phyloP scores from a whole-genome alignment of 176 grass and related monocot species.

The Musa beccarii region DNA sequence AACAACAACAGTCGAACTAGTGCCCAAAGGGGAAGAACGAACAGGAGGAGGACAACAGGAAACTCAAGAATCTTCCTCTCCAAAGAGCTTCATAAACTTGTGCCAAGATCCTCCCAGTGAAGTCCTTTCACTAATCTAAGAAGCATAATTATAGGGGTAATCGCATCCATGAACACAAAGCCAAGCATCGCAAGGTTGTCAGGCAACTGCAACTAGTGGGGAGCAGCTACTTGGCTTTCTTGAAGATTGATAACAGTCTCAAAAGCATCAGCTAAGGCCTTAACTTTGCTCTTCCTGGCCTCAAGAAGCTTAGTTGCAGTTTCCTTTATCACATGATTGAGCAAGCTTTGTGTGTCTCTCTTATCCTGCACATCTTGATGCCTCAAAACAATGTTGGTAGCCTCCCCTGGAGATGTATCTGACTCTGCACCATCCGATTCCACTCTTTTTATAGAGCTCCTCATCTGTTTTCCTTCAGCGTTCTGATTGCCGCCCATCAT shows the following conservation, averaged over 20 bases:
- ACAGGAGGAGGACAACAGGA: too few species aligned
- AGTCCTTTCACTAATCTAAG: too few species aligned
- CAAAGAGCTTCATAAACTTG: too few species aligned
- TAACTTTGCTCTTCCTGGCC: conserved; percentile 63
- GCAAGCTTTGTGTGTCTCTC: conserved; percentile 28
- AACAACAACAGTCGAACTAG: too few species aligned
- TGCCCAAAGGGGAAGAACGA: too few species aligned
- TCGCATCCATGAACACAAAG: too few species aligned
- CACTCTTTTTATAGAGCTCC: not conserved
- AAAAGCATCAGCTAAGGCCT: conserved; percentile 63
- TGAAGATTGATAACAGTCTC: conserved; percentile 66
- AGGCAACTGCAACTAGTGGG: not conserved
- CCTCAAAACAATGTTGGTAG: conserved; percentile 36
- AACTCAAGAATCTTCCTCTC: too few species aligned
- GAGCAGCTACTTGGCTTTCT: conserved; percentile 26
- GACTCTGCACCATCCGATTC: not conserved
- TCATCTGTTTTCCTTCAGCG: conserved; percentile 13
- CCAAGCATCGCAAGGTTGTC: too few species aligned
- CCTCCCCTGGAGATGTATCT: not conserved
- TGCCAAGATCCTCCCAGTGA: too few species aligned
- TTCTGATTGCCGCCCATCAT: conserved; percentile 1
- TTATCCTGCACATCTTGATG: conserved; percentile 28
- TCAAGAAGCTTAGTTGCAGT: conserved; percentile 49
- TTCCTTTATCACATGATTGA: conserved; percentile 67
- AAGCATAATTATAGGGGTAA: too few species aligned